A percentile compares a stretch with the other conserved stretches of the same genome.
Conservation (phyloP, 352 stramenopile species). For the Phytophthora cryptogea region DNA sequence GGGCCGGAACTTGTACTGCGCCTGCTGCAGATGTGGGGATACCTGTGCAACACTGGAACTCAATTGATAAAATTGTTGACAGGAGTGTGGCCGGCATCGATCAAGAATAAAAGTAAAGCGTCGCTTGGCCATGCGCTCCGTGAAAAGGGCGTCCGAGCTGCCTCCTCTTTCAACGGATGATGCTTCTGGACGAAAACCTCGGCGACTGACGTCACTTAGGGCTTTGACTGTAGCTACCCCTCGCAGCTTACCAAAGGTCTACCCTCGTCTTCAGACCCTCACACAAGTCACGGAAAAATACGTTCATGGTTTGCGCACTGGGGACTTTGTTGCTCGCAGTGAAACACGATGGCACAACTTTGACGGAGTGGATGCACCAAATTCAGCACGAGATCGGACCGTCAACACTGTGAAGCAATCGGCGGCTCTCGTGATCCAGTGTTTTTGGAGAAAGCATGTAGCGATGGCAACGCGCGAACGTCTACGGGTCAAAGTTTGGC, state of each 20-base stretch:
- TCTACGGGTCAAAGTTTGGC: constrained; percentile 36
- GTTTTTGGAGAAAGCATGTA: constrained; percentile 41
- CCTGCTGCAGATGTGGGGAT: no score
- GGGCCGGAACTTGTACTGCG: no score
- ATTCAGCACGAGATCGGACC: constrained; percentile 26
- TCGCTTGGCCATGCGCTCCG: constrained; percentile 18
- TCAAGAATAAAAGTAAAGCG: constrained; percentile 15
- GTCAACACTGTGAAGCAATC: constrained; percentile 34
- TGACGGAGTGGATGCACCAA: constrained; percentile 29
- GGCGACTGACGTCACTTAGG: constrained; percentile 2
- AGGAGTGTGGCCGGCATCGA: no score
- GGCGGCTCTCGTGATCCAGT: constrained; percentile 56
- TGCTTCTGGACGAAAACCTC: constrained; percentile 5
- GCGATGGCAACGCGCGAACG: constrained; percentile 33
- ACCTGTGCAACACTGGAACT: no score
- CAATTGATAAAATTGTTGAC: no score
- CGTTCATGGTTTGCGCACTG: constrained; percentile 40
- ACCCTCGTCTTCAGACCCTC: constrained; percentile 53
- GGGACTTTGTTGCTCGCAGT: constrained; percentile 54
- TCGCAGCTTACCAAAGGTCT: constrained; percentile 26
- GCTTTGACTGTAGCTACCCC: background rate
- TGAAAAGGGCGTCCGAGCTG: constrained; percentile 14
- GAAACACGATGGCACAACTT: constrained; percentile 45
- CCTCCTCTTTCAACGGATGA: constrained; percentile 16
- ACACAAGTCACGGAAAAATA: constrained; percentile 44